These are phyloP conservation scores for Quercus gilva DNA, from an alignment of 306 rosid species.

Conservation along the genomic window DNA sequence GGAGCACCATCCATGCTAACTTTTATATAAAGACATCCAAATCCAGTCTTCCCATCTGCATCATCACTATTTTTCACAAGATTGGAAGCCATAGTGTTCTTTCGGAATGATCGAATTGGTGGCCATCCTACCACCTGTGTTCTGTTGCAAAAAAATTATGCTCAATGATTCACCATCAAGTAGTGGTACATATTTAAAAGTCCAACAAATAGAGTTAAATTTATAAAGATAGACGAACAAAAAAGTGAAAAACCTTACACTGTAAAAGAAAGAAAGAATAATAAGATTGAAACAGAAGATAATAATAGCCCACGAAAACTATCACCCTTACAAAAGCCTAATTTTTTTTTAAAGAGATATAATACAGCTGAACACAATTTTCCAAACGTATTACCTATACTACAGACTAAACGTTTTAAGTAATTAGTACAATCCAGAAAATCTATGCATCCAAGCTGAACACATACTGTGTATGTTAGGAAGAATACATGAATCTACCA, in stretches of 20 bases:
- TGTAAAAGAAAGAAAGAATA: not conserved
- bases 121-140: constrained; percentile 99
- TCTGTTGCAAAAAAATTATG: constrained; percentile 47
- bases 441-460: not conserved
- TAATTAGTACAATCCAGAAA: not conserved
- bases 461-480: not conserved
- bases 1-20: constrained; percentile 99
- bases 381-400: not conserved
- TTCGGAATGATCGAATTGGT: constrained; percentile 88
- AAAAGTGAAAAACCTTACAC: not conserved
- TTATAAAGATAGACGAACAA: not conserved
- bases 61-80: constrained; percentile 58
- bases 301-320: not conserved
- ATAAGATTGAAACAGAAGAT: not conserved
- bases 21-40: constrained; percentile 73
- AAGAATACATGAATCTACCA: not conserved
- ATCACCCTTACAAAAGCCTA: not conserved
- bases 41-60: constrained; percentile 56
- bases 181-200: not conserved
- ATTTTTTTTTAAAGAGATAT: not conserved
- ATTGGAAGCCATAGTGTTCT: constrained; percentile 78
- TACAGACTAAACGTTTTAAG: not conserved
- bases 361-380: not conserved
- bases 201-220: not conserved
- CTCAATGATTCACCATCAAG: constrained; percentile 2